phyloP scores from a whole-genome alignment of 148 eudicot genomes.

The Polygonum maritimum region DNA sequence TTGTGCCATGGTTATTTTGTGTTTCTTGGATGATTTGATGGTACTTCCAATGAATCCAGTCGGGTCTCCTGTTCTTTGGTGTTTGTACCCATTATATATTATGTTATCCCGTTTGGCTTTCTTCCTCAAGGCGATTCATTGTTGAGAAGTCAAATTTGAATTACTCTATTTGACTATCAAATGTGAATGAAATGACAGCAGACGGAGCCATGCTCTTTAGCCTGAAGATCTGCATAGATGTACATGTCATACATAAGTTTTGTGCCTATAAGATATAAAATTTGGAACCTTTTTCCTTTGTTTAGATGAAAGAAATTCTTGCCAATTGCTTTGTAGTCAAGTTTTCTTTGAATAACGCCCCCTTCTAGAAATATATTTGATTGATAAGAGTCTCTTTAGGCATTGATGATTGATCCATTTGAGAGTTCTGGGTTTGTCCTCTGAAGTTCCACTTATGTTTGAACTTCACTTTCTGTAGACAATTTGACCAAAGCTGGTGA shows the following conservation, averaged over 20 bases:
- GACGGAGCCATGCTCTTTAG: neutral
- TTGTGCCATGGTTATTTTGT: neutral
- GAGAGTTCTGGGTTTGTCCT: neutral
- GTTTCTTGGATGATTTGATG: too few relatives aligned
- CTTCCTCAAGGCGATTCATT: neutral
- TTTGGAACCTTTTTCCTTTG: neutral
- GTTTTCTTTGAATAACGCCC: neutral
- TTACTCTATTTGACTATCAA: neutral
- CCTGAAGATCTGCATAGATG: neutral
- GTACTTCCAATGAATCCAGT: neutral
- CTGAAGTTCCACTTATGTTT: neutral
- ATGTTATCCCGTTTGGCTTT: neutral
- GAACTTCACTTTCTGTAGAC: conserved; percentile 16
- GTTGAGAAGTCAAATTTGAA: neutral
- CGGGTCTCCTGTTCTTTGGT: neutral
- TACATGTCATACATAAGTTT: neutral
- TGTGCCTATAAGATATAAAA: neutral
- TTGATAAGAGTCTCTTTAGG: neutral
- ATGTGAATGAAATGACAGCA: neutral
- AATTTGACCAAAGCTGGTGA: conserved; percentile 20
- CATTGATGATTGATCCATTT: neutral
- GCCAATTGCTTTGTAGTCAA: neutral
- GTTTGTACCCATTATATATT: neutral
- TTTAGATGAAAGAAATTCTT: neutral
- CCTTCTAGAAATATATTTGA: neutral